These are phyloP conservation scores for Zancudomyces culisetae DNA, from an alignment of 371 early-diverging fungal species.

Conservation along the genomic window DNA sequence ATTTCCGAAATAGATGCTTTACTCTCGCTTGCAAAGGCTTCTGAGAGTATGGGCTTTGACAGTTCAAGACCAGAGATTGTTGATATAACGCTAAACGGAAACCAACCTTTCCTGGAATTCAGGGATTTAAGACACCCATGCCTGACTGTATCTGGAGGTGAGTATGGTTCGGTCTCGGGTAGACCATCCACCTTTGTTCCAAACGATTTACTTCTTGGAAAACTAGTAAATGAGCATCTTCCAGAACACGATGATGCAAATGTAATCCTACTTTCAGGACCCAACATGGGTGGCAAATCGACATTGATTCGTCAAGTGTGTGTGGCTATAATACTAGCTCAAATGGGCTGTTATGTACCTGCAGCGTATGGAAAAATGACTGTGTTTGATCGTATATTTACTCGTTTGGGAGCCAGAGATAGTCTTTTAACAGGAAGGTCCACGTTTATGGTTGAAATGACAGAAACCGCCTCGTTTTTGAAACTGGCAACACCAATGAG, in stretches of 20 bases:
- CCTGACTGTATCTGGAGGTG: conserved; percentile 22
- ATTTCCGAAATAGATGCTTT: conserved; percentile 86
- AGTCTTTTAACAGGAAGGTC: conserved; percentile 90
- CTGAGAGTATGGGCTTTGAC: conserved; percentile 39
- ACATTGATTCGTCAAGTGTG: conserved; percentile 93
- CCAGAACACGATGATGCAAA: conserved; percentile 25
- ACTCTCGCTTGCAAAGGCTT: conserved; percentile 57
- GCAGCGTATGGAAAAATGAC: conserved; percentile 59
- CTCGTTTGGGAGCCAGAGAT: conserved; percentile 96
- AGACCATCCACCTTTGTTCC: conserved; percentile 65
- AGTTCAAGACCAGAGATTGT: conserved; percentile 66
- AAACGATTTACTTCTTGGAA: conserved; percentile 77
- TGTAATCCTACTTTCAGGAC: conserved; percentile 93
- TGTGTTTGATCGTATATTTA: conserved; percentile 92
- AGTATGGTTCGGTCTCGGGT: background rate
- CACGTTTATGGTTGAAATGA: conserved; percentile 98
- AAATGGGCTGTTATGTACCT: conserved; percentile 94
- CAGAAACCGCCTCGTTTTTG: conserved; percentile 90
- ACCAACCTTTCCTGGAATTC: conserved; percentile 37
- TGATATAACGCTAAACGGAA: background rate
- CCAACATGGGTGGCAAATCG: conserved; percentile 94
- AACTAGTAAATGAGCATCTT: background rate
- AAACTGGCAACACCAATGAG: conserved; percentile 79
- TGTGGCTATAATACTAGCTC: conserved; percentile 93
- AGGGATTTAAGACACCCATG: conserved; percentile 75